Evolutionary conservation across 1,139 yeast genomes (phyloP), one percentile per base, ranked within the genome.

Genomic region (Starmera stellimalicola): DNA sequence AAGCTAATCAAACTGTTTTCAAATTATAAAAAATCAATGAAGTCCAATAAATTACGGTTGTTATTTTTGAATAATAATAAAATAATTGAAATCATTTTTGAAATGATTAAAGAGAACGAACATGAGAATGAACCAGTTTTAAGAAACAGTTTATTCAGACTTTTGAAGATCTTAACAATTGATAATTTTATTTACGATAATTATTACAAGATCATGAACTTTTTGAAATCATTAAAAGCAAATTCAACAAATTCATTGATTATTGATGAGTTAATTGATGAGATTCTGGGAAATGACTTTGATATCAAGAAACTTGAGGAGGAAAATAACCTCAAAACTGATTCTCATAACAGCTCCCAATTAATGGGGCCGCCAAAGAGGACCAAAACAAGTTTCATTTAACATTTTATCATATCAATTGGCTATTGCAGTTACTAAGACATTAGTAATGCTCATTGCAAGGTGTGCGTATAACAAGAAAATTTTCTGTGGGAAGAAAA

Each of bases 251-350:
- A 36, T 18, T 32, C 37, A 6, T 32, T 47, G 18, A 29, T 47
- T 37, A 32, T 47, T 14, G 47, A 48, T 20, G 48, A 41, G 25
- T 35, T 48, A 31, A 35, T 44, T 1, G 26, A 32, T 23, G 51
- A 48, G 34, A 48, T 42, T 6, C 16, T 45, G 16, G 16, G 12
- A 6, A 18, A 27, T 14, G 7, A 27, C 10, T 5, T 7, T 25
- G 26, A 7, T 25, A n/a, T n/a, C n/a, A n/a, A n/a, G n/a, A n/a
- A n/a, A n/a, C n/a, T n/a, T n/a, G n/a, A n/a, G n/a, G n/a, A n/a
- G n/a, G n/a, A n/a, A n/a, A n/a, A n/a, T n/a, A n/a, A n/a, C n/a
- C n/a, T n/a, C n/a, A n/a, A 26, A 0, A 18, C 32, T 19, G 42
- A 36, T 8, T 20, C 14, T 5, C 19, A 22, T 3, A 41, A 35